Percentiles rank a stretch among this genome's conserved stretches.
These are phyloP conservation scores for Aspergillus tamarii DNA, from an alignment of 2,329 filamentous ascomycete species.

Conservation along the genomic window DNA sequence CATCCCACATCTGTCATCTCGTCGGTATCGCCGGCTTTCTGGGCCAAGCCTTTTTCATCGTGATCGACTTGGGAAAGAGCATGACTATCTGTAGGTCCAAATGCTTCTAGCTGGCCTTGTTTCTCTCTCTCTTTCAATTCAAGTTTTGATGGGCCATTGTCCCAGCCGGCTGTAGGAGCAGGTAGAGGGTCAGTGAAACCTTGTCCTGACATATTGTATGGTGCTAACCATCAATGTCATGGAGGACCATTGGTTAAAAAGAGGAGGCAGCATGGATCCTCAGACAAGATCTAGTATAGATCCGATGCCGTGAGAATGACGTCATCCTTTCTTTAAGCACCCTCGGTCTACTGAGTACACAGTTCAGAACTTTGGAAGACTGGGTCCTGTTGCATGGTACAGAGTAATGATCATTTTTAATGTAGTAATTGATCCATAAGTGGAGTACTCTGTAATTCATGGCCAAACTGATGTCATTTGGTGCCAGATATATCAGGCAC, in stretches of 20 bases:
- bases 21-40: constrained; percentile 17
- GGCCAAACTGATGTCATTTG: neutral
- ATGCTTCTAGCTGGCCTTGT: neutral
- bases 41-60: constrained; percentile 22
- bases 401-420: neutral
- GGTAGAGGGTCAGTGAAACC: neutral
- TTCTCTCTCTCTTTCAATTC: neutral
- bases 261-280: neutral
- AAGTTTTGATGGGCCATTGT: neutral
- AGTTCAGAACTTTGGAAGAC: neutral
- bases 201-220: neutral
- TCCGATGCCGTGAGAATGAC: neutral
- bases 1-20: constrained; percentile 21
- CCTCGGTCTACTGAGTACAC: too few relatives aligned
- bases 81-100: constrained; percentile 23
- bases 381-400: neutral
- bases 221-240: neutral
- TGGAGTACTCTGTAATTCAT: neutral
- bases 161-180: constrained; percentile 1
- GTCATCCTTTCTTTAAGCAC: neutral
- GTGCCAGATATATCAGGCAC: neutral
- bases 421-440: neutral
- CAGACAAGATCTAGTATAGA: neutral
- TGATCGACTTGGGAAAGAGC: constrained; percentile 18
- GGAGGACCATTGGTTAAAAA: neutral